Conservation (phyloP, 305 asterid species). For the Fraxinus sp. region DNA sequence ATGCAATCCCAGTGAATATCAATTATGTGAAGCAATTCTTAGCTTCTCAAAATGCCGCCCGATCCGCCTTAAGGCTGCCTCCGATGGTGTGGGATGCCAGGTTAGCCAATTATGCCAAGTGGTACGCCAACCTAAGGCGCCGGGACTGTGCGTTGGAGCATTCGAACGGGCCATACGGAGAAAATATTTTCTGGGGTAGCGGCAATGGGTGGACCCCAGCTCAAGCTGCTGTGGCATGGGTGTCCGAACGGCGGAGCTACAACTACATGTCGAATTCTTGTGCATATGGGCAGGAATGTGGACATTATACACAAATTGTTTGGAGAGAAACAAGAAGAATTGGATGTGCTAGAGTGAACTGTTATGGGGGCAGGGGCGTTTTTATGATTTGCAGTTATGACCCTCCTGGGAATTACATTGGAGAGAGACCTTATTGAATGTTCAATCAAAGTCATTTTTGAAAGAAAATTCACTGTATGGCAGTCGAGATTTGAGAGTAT, state of each 20-base stretch:
- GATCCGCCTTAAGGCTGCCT: constrained; percentile 27
- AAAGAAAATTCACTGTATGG: neutral
- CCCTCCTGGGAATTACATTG: constrained; percentile 54
- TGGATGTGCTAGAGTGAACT: constrained; percentile 44
- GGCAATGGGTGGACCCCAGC: constrained; percentile 39
- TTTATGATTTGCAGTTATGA: constrained; percentile 52
- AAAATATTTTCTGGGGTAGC: constrained; percentile 52
- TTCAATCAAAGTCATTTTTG: neutral
- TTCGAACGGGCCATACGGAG: constrained; percentile 46
- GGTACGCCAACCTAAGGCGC: constrained; percentile 40
- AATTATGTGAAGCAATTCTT: constrained; percentile 30
- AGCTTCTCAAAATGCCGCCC: constrained; percentile 41
- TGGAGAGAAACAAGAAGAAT: constrained; percentile 39
- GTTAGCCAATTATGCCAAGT: constrained; percentile 32
- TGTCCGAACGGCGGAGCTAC: constrained; percentile 32
- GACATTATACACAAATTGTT: constrained; percentile 53
- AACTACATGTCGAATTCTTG: constrained; percentile 41
- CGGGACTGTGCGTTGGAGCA: constrained; percentile 41
- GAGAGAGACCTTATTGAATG: constrained; percentile 48
- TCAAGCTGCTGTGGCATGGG: constrained; percentile 46
- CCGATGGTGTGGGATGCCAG: constrained; percentile 37
- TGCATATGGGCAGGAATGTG: constrained; percentile 38
- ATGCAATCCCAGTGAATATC: neutral
- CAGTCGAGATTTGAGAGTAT: neutral
- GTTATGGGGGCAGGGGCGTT: constrained; percentile 40